Evolutionary conservation across 2,329 filamentous ascomycete genomes (phyloP), one percentile per base, ranked within the genome.

Genomic region (Penicillium corylophilum): DNA sequence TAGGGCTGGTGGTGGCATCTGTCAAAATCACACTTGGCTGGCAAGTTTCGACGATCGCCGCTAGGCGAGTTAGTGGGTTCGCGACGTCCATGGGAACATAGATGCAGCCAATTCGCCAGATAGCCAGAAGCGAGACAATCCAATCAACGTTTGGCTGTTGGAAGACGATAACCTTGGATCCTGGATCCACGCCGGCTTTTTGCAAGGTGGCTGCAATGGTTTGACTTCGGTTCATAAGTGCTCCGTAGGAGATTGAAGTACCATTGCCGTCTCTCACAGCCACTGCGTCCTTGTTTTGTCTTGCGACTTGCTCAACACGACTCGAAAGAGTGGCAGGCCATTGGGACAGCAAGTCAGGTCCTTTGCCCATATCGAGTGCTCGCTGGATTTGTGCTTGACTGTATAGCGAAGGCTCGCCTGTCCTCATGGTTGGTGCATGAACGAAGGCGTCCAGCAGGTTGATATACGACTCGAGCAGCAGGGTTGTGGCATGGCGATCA

Each of bases 1-100:
- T n/a, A n/a, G n/a, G n/a, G n/a, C n/a, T n/a, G n/a, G n/a, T n/a
- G n/a, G n/a, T n/a, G n/a, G n/a, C n/a, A n/a, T n/a, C n/a, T n/a
- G n/a, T n/a, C n/a, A n/a, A n/a, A n/a, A n/a, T n/a, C n/a, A n/a
- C n/a, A n/a, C n/a, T n/a, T n/a, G n/a, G n/a, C n/a, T n/a, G n/a
- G n/a, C n/a, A n/a, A n/a, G n/a, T n/a, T n/a, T n/a, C n/a, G n/a
- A n/a, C n/a, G n/a, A n/a, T n/a, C n/a, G n/a, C n/a, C n/a, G n/a
- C n/a, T n/a, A n/a, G n/a, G n/a, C n/a, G n/a, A n/a, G n/a, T n/a
- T n/a, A n/a, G n/a, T n/a, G n/a, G n/a, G n/a, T n/a, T n/a, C n/a
- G n/a, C n/a, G n/a, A n/a, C n/a, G 24, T 53, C 53, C 4, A 56
- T 29, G 2, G 53, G 53, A 4, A 51, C 28, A 48, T 59, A 59